Conservation (phyloP, 176 grass and related monocot genomes). For the Dactylis glomerata region DNA sequence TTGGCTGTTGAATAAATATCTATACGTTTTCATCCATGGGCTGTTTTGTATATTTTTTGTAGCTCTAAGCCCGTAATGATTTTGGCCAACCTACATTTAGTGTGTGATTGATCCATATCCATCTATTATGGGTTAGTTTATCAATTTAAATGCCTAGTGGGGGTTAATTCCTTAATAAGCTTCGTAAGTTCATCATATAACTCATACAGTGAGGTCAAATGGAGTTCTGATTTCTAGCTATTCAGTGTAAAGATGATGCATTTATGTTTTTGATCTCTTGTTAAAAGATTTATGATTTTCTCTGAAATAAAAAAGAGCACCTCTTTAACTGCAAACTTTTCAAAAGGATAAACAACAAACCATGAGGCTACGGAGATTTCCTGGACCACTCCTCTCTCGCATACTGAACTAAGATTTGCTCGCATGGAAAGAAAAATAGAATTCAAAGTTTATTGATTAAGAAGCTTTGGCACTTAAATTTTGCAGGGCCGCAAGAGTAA, state of each 20-base stretch:
- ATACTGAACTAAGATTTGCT: background rate
- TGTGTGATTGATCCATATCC: background rate
- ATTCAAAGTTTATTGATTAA: background rate
- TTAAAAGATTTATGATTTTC: background rate
- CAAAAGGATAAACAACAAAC: background rate
- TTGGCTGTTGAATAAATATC: background rate
- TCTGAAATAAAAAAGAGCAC: background rate
- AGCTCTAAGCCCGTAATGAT: background rate
- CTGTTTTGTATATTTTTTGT: background rate
- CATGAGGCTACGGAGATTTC: background rate
- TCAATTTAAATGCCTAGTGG: background rate
- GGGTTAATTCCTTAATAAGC: background rate
- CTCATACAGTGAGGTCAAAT: background rate
- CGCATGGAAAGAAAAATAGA: background rate
- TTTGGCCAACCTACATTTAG: background rate
- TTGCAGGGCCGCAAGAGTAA: conserved; percentile 60
- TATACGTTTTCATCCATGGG: background rate
- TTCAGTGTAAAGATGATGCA: background rate
- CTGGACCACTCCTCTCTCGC: background rate
- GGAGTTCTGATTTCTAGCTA: background rate
- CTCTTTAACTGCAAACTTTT: background rate
- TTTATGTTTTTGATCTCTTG: background rate
- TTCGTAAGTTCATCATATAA: background rate
- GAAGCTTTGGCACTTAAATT: background rate
- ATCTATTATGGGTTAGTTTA: background rate